These are phyloP conservation scores for Camellia sinensis DNA, from an alignment of 148 eudicot species.

Conservation along the genomic window DNA sequence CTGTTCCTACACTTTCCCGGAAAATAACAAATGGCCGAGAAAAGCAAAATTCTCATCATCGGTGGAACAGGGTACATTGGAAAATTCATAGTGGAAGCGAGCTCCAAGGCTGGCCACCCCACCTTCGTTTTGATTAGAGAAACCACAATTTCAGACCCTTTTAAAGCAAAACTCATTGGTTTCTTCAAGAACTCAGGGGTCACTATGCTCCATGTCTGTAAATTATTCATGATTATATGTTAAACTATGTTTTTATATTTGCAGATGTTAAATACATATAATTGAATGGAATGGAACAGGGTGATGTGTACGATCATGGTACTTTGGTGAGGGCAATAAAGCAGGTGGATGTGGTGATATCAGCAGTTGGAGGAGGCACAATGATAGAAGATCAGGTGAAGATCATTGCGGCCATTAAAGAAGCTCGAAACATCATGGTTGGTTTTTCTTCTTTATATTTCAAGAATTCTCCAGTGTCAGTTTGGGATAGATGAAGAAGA, in stretches of 20 bases:
- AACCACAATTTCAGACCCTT: constrained; percentile 32
- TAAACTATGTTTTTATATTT: no score
- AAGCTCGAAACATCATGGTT: constrained; percentile 29
- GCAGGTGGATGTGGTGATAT: constrained; percentile 32
- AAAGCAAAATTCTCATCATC: constrained; percentile 52
- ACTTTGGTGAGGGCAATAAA: constrained; percentile 29
- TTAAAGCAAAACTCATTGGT: constrained; percentile 32
- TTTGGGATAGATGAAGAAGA: no score
- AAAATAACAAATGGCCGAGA: constrained; percentile 32
- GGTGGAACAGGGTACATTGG: constrained; percentile 72
- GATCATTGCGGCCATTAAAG: constrained; percentile 29
- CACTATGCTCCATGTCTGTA: constrained; percentile 36
- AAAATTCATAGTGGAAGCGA: constrained; percentile 52
- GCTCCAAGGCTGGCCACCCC: constrained; percentile 44
- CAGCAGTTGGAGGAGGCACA: constrained; percentile 15
- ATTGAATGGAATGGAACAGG: constrained; percentile 10
- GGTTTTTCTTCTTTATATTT: neutral
- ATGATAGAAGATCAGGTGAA: constrained; percentile 20
- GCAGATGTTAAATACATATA: no score
- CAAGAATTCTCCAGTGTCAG: no score
- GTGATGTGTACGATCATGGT: constrained; percentile 26
- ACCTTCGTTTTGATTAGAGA: constrained; percentile 52
- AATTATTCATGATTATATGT: neutral
- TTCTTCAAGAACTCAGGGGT: constrained; percentile 45
- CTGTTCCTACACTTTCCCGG: neutral